Evolutionary conservation across 179 eudicot species (phyloP), one percentile per base, ranked within the genome.

Genomic region (Gypsophila paniculata): DNA sequence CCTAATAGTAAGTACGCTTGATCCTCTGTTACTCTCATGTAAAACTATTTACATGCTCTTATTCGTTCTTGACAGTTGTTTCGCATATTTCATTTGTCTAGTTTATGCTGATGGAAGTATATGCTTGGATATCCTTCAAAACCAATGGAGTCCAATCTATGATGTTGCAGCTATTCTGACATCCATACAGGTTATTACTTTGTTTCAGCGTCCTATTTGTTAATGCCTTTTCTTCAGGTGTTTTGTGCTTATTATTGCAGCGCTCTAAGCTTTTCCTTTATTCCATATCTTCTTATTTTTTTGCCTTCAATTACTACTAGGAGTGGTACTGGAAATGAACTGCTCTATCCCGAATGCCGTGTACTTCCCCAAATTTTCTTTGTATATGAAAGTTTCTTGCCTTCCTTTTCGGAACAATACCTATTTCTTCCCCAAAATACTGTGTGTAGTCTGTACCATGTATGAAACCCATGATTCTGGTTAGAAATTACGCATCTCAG

Each of bases 101-200:
- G 91, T 87, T 75, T 87, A 87, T 87, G 91, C 89, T 46, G 91
- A 87, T 68, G 91, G 91, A 70, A 85, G 91, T 75, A 87, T 87
- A 75, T 87, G 91, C 78, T 80, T 87, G 86, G 91, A 87, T 74
- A 87, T 87, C 51, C 78, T 87, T 44, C 91, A 87, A 79, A 87
- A 87, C 61, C 91, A 87, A 62, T 87, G 91, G 91, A 87, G 91
- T 79, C 91, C 91, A 0, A 87, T 87, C 38, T 85, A 87, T 76
- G 91, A 87, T 75, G 88, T 82, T 17, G 91, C 91, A 61, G 88
- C 91, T 70, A 85, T 87, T 65, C 83, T 87, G 60, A 87, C 90
- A 59, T 87, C 91, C 21, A 87, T 87, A 62, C 91, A 87, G 91
- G 91, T 85, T 53, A 38, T 51, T 38, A 14, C 21, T 21, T 58